These are phyloP conservation scores for Boletellus dicymbophilus DNA, from an alignment of 1,284 basidiomycete species.

Conservation along the genomic window DNA sequence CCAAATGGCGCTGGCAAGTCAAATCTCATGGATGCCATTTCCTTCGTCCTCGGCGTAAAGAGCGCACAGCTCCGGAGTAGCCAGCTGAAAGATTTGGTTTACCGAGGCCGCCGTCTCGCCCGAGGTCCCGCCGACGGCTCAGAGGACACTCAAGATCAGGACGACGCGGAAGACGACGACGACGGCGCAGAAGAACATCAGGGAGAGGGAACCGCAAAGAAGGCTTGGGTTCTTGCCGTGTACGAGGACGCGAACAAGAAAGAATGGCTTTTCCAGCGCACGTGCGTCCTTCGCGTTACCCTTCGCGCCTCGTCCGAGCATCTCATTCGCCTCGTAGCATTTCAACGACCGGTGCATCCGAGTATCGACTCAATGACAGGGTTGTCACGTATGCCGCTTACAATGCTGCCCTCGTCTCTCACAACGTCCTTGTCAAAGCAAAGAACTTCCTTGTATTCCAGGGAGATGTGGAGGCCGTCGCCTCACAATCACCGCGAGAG, in stretches of 20 bases:
- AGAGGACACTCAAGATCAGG: conserved; percentile 46
- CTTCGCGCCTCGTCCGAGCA: background rate
- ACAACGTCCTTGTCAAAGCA: conserved; percentile 98
- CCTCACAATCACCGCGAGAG: conserved; percentile 92
- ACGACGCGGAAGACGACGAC: conserved; percentile 44
- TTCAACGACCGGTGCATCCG: conserved; percentile 81
- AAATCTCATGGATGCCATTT: conserved; percentile 99
- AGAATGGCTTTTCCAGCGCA: conserved; percentile 90
- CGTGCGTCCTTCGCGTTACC: conserved; percentile 54
- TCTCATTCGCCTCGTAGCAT: conserved; percentile 58
- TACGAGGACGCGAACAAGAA: conserved; percentile 78
- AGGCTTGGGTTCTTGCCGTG: conserved; percentile 94
- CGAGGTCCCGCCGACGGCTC: conserved; percentile 52
- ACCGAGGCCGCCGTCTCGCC: conserved; percentile 83
- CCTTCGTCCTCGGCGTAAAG: conserved; percentile 97
- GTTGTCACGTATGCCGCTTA: conserved; percentile 84
- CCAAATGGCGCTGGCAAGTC: conserved; percentile 99
- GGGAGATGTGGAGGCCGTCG: conserved; percentile 98
- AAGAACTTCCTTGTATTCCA: conserved; percentile 99
- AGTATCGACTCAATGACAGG: conserved; percentile 84
- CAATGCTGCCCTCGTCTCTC: conserved; percentile 80
- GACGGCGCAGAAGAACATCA: conserved; percentile 58
- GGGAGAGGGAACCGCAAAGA: conserved; percentile 84
- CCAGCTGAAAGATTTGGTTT: conserved; percentile 94
- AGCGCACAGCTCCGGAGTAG: conserved; percentile 91